phyloP scores from a whole-genome alignment of 805 yeast species.

The Myxozyma neotropica region DNA sequence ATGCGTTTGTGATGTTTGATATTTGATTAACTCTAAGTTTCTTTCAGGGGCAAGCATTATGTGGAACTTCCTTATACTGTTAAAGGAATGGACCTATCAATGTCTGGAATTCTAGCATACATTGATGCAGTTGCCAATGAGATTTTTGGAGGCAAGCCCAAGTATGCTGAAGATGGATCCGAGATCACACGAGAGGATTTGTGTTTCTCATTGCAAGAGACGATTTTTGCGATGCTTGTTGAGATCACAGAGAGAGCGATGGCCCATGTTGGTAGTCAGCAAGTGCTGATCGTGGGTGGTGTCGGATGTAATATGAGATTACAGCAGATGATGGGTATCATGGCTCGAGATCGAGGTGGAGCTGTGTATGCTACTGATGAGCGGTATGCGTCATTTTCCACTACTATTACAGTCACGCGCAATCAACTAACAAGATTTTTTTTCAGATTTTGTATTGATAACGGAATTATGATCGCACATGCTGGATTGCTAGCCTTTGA shows the following conservation, averaged over 20 bases:
- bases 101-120: conserved; percentile 91
- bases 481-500: conserved; percentile 88
- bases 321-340: conserved; percentile 94
- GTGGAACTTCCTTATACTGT: conserved; percentile 92
- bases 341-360: conserved; percentile 90
- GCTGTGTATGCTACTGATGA: conserved; percentile 94
- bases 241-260: conserved; percentile 97
- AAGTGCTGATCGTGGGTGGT: conserved; percentile 95
- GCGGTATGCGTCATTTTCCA: conserved; percentile 43
- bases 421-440: not conserved
- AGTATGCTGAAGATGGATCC: conserved; percentile 47
- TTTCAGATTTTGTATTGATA: conserved; percentile 82
- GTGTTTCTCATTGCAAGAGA: conserved; percentile 91
- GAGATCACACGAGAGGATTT: conserved; percentile 78
- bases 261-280: conserved; percentile 92
- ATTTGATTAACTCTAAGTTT: conserved; percentile 41
- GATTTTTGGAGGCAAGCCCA: conserved; percentile 52
- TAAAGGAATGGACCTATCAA: conserved; percentile 96
- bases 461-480: conserved; percentile 98
- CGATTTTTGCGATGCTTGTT: conserved; percentile 91
- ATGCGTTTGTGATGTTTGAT: too few species aligned
- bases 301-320: conserved; percentile 94
- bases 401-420: not conserved
- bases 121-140: conserved; percentile 81
- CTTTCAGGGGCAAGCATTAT: conserved; percentile 47